Evolutionary conservation across 768 basidiomycete genomes (phyloP).

Genomic region (Xerocomus brunneocitrinus): DNA sequence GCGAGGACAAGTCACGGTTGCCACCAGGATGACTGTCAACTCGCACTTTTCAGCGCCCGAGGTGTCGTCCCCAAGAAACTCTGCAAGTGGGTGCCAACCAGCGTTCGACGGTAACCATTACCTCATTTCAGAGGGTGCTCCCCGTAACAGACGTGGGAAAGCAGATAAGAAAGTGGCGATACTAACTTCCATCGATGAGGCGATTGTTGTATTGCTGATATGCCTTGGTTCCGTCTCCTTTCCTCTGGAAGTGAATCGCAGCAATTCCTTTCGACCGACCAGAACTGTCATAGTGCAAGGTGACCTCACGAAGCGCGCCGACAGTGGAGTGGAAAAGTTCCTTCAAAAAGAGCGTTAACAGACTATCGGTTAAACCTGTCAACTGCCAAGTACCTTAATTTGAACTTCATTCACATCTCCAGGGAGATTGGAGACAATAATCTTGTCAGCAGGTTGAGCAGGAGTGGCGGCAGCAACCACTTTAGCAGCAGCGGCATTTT

Average conservation of each 20-base stretch:
- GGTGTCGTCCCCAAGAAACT: constrained; percentile 21
- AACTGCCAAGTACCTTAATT: constrained; percentile 66
- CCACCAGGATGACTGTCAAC: constrained; percentile 28
- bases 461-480: constrained; percentile 39
- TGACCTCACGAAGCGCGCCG: constrained; percentile 80
- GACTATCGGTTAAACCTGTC: background rate
- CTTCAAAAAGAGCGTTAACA: constrained; percentile 39
- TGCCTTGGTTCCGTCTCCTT: constrained; percentile 89
- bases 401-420: constrained; percentile 89
- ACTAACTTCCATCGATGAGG: constrained; percentile 99
- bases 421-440: constrained; percentile 94
- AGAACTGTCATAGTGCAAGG: constrained; percentile 75
- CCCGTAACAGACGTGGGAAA: constrained; percentile 29
- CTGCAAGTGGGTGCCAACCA: constrained; percentile 20
- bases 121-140: constrained; percentile 15
- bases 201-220: constrained; percentile 95
- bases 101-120: constrained; percentile 19
- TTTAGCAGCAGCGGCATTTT: constrained; percentile 39
- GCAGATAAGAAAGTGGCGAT: constrained; percentile 48
- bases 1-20: constrained; percentile 30
- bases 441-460: constrained; percentile 64
- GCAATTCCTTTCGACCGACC: constrained; percentile 93
- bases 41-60: constrained; percentile 28
- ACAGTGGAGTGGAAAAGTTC: constrained; percentile 91
- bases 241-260: constrained; percentile 76